phyloP scores from a whole-genome alignment of 495 filamentous ascomycete species.

The Letharia columbiana region DNA sequence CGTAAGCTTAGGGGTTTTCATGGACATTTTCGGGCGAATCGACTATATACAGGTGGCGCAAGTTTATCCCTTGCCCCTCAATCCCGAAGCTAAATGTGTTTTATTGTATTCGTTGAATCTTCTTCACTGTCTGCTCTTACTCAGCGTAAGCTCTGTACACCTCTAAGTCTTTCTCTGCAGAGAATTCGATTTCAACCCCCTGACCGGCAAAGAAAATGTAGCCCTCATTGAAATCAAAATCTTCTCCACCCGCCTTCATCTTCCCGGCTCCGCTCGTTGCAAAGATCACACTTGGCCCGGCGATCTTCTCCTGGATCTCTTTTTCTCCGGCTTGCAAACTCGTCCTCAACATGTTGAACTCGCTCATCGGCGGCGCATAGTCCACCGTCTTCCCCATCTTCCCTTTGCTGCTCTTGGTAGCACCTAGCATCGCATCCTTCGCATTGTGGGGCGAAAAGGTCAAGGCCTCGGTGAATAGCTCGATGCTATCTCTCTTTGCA shows the following conservation, averaged over 20 bases:
- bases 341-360: constrained; percentile 62
- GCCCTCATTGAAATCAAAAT: constrained; percentile 49
- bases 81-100: neutral
- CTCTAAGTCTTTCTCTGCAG: constrained; percentile 42
- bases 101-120: neutral
- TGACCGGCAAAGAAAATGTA: constrained; percentile 61
- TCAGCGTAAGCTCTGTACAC: constrained; percentile 50
- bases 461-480: constrained; percentile 52
- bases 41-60: neutral
- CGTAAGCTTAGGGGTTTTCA: neutral
- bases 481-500: constrained; percentile 51
- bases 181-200: constrained; percentile 44
- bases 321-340: constrained; percentile 47
- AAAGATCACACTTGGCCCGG: constrained; percentile 58
- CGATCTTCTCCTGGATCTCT: constrained; percentile 48
- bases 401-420: constrained; percentile 44
- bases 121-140: constrained; percentile 21
- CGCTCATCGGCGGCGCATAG: constrained; percentile 60
- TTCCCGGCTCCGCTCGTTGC: constrained; percentile 52
- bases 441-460: constrained; percentile 52
- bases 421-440: constrained; percentile 44
- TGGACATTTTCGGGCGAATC: neutral
- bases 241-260: constrained; percentile 47
- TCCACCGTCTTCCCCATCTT: constrained; percentile 49
- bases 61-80: neutral